Conservation (phyloP, 257 asterid species). For the Linderniella brevidens region DNA sequence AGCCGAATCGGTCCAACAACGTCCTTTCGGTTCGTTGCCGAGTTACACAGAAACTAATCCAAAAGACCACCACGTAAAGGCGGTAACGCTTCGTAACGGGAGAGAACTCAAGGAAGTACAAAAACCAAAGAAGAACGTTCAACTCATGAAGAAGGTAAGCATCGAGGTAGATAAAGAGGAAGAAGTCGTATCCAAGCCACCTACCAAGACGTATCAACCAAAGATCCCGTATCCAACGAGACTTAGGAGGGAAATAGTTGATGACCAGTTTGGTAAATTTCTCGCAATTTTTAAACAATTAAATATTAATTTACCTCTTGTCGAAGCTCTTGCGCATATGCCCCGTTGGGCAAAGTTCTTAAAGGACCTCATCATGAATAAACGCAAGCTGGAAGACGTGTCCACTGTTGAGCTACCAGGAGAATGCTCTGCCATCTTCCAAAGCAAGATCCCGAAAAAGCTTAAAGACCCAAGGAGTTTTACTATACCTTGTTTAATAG, state of each 20-base stretch:
- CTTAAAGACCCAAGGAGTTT: not conserved
- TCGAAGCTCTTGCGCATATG: no score
- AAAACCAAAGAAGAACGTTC: no score
- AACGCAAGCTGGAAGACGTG: not conserved
- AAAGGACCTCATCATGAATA: no score
- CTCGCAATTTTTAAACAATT: no score
- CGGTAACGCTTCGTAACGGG: not conserved
- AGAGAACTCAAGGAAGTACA: not conserved
- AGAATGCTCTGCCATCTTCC: not conserved
- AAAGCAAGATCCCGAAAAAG: not conserved
- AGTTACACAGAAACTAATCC: not conserved
- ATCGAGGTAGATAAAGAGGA: not conserved
- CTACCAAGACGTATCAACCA: not conserved
- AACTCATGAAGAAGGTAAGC: no score
- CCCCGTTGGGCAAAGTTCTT: no score
- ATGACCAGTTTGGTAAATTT: no score
- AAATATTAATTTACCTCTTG: no score
- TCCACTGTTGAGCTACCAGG: not conserved
- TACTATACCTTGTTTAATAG: not conserved
- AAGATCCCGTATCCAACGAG: not conserved
- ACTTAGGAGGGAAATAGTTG: not conserved
- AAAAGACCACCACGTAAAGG: not conserved
- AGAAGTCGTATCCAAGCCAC: not conserved
- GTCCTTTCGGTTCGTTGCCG: not conserved
- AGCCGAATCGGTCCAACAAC: not conserved